Percentiles rank a stretch among this genome's conserved stretches.
These are phyloP conservation scores for Scedosporium apiospermum DNA, from an alignment of 2,329 filamentous ascomycete genomes.

Conservation along the genomic window DNA sequence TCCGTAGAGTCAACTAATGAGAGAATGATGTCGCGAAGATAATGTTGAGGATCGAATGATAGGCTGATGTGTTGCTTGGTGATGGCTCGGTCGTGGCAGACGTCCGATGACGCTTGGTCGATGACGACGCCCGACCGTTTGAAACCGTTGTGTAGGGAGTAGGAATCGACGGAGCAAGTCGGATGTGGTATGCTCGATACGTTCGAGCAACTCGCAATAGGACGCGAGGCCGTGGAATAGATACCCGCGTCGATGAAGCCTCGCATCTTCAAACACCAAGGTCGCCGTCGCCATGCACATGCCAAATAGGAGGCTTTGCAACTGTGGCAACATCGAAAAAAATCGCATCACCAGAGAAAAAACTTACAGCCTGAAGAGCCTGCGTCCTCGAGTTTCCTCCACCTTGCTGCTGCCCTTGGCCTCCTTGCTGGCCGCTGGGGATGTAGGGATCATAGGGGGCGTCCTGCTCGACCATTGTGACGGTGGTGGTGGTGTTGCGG, in stretches of 20 bases:
- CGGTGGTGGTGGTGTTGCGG: neutral
- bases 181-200: neutral
- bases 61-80: neutral
- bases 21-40: no score
- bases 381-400: slow-evolving; percentile 43
- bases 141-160: neutral
- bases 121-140: neutral
- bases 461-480: slow-evolving; percentile 43
- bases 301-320: neutral
- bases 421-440: slow-evolving; percentile 49
- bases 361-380: slow-evolving; percentile 75
- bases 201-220: neutral
- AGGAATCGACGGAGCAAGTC: neutral
- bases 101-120: neutral
- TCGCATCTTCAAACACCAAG: neutral
- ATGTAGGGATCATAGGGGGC: slow-evolving; percentile 84
- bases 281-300: neutral
- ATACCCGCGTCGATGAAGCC: neutral
- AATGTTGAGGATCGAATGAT: neutral
- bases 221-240: neutral
- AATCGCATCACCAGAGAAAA: slow-evolving; percentile 6
- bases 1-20: no score
- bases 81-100: neutral
- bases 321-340: neutral
- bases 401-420: slow-evolving; percentile 29